Conservation (phyloP, 306 rosid genomes). For the Aeschynomene evenia region DNA sequence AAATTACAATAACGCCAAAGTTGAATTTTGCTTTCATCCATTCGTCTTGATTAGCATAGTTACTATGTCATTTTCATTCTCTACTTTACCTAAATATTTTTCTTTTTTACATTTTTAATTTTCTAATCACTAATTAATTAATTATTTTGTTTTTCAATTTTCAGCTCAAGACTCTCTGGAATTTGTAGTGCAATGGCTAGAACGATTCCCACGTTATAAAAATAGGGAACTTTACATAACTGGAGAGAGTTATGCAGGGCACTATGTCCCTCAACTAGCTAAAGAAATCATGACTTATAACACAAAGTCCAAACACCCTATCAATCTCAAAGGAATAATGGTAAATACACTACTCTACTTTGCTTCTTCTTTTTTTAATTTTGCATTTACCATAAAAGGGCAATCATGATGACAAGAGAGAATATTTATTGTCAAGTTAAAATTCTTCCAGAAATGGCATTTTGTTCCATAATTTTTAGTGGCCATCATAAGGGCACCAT, state of each 20-base stretch:
- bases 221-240: constrained; percentile 66
- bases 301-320: constrained; percentile 49
- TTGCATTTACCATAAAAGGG: constrained; percentile 3
- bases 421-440: neutral
- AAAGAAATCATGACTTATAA: constrained; percentile 62
- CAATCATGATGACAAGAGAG: neutral
- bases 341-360: constrained; percentile 41
- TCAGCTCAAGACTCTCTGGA: constrained; percentile 80
- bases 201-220: constrained; percentile 79
- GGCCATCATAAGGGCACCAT: neutral
- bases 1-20: constrained; percentile 22
- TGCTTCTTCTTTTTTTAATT: no score
- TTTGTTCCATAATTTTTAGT: no score
- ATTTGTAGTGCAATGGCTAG: constrained; percentile 76
- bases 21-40: neutral
- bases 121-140: neutral
- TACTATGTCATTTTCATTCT: neutral
- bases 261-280: constrained; percentile 93
- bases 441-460: no score
- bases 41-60: neutral
- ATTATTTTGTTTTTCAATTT: neutral
- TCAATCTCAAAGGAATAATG: constrained; percentile 84
- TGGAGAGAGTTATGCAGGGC: constrained; percentile 99
- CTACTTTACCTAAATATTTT: neutral
- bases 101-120: neutral